These are phyloP conservation scores for Cubamyces lactineus DNA, from an alignment of 768 basidiomycete species.

Conservation along the genomic window DNA sequence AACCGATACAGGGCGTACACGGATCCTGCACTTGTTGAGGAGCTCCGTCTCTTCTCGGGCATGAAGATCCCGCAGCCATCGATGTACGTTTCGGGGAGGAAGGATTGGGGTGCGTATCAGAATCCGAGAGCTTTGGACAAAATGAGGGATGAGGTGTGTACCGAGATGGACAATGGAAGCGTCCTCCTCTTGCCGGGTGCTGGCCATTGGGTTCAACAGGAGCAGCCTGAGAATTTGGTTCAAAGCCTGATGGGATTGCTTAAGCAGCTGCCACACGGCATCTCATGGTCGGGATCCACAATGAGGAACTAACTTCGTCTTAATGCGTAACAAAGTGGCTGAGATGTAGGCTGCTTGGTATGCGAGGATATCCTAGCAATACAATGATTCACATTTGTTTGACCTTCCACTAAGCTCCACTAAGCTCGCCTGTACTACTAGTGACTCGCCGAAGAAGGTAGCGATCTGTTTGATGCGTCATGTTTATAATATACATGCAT, in stretches of 20 bases:
- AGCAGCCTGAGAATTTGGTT: slow-evolving; percentile 49
- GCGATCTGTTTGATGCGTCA: too few relatives aligned
- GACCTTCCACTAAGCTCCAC: too few relatives aligned
- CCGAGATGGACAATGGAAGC: slow-evolving; percentile 25
- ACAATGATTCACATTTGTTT: too few relatives aligned
- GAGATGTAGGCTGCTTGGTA: too few relatives aligned
- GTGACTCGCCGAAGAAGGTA: too few relatives aligned
- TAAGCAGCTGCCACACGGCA: not conserved
- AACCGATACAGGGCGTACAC: slow-evolving; percentile 55
- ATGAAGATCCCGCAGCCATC: slow-evolving; percentile 54
- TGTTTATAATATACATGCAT: too few relatives aligned
- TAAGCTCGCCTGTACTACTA: too few relatives aligned
- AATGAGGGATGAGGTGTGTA: slow-evolving; percentile 42
- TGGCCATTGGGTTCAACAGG: slow-evolving; percentile 71
- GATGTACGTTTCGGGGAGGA: slow-evolving; percentile 57
- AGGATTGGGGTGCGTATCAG: slow-evolving; percentile 68
- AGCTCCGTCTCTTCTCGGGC: slow-evolving; percentile 49
- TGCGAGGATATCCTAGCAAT: too few relatives aligned
- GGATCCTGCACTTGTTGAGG: slow-evolving; percentile 40
- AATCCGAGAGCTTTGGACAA: slow-evolving; percentile 48
- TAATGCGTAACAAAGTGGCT: too few relatives aligned
- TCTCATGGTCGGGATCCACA: too few relatives aligned
- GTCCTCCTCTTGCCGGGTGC: slow-evolving; percentile 57
- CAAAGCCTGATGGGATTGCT: slow-evolving; percentile 46
- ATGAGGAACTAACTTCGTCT: too few relatives aligned